These are phyloP conservation scores for Intubia oerlemansii DNA, from an alignment of 2,329 filamentous ascomycete species.

Conservation along the genomic window DNA sequence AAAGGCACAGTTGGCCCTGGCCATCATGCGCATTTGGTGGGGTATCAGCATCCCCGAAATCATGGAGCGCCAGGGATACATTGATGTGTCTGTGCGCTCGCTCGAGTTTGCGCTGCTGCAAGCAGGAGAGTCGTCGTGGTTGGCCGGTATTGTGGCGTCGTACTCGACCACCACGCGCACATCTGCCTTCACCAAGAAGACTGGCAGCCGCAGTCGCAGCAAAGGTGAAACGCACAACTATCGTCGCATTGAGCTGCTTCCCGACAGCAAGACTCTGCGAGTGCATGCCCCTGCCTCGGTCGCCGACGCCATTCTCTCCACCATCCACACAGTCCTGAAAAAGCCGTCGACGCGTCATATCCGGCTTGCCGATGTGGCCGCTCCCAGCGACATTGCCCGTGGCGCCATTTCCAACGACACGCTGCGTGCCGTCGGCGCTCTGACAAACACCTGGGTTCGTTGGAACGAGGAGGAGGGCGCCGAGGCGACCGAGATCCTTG, in stretches of 20 bases:
- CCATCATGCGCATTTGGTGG: conserved; percentile 28
- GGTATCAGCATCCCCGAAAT: conserved; percentile 24
- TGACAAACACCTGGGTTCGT: conserved; percentile 19
- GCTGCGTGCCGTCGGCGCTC: conserved; percentile 16
- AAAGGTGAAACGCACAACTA: conserved; percentile 2
- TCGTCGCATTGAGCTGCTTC: conserved; percentile 16
- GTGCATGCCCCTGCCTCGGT: conserved; percentile 16
- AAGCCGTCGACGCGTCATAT: conserved; percentile 6
- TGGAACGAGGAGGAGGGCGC: conserved; percentile 7
- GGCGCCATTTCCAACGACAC: conserved; percentile 1
- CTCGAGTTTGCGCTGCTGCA: conserved; percentile 22
- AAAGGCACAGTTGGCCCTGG: conserved; percentile 21
- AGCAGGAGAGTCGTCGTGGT: conserved; percentile 16
- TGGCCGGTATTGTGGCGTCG: conserved; percentile 12
- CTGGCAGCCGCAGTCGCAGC: conserved; percentile 12
- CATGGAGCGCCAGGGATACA: conserved; percentile 19
- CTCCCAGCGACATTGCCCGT: too few relatives aligned
- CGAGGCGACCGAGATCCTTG: conserved; percentile 3
- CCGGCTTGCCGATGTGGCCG: conserved; percentile 1
- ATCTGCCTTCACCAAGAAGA: conserved; percentile 10
- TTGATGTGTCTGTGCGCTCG: conserved; percentile 17
- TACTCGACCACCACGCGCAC: conserved; percentile 3
- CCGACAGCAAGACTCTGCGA: conserved; percentile 11
- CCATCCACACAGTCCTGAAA: conserved; percentile 13
- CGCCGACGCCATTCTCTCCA: conserved; percentile 15